phyloP scores from a whole-genome alignment of 2,329 filamentous ascomycete species.

The Xylaria digitata region DNA sequence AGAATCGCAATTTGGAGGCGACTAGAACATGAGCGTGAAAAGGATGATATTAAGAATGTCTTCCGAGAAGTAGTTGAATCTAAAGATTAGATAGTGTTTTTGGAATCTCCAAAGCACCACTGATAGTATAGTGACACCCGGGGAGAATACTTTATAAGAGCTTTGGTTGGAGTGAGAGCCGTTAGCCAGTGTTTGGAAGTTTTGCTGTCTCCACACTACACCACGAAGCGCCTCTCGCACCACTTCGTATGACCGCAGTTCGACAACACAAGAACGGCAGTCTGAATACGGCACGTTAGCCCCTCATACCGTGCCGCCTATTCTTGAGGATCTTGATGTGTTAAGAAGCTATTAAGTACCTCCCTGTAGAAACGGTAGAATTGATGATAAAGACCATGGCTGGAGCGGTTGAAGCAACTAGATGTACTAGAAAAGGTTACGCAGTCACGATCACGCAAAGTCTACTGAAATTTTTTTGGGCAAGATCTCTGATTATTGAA shows the following conservation, averaged over 20 bases:
- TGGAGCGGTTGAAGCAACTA: neutral
- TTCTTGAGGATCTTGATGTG: neutral
- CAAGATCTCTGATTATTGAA: slow-evolving; percentile 42
- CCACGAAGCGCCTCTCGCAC: neutral
- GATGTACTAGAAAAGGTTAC: neutral
- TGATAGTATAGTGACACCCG: neutral
- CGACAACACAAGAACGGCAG: neutral
- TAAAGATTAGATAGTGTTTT: neutral
- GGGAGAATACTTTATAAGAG: neutral
- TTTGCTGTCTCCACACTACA: slow-evolving; percentile 31
- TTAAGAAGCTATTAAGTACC: neutral
- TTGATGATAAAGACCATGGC: neutral
- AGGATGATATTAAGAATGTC: neutral
- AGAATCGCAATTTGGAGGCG: neutral
- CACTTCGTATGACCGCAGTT: neutral
- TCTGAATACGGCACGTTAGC: neutral
- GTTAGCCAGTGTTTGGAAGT: neutral
- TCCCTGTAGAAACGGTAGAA: neutral
- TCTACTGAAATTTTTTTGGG: slow-evolving; percentile 15
- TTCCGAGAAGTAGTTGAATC: no score
- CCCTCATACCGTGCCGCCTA: neutral
- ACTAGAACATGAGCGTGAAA: neutral
- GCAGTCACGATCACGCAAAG: slow-evolving; percentile 1
- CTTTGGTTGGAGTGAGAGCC: neutral
- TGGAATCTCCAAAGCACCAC: neutral